These are phyloP conservation scores for Boechera stricta DNA, from an alignment of 345 rosid species.

Conservation along the genomic window DNA sequence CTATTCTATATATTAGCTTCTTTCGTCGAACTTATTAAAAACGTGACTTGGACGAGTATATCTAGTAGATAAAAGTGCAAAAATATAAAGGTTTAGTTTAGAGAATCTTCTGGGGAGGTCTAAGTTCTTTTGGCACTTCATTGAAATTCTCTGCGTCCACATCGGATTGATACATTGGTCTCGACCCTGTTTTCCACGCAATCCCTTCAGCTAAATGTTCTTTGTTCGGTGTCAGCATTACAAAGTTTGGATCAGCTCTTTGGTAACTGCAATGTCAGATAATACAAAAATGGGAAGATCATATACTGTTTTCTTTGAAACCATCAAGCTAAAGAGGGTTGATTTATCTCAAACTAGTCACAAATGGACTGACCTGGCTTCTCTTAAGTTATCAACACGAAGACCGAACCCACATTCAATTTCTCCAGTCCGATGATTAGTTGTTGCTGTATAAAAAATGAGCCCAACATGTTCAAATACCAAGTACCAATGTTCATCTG, in stretches of 20 bases:
- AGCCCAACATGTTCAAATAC: conserved; percentile 1
- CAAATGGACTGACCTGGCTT: conserved; percentile 67
- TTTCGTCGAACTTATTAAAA: conserved; percentile 2
- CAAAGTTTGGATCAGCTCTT: conserved; percentile 88
- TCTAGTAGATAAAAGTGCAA: background rate
- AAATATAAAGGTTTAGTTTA: conserved; percentile 21
- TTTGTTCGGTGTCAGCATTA: conserved; percentile 89
- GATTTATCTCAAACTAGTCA: background rate
- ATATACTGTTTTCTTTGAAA: background rate
- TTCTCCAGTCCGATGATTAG: conserved; percentile 58
- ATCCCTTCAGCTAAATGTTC: conserved; percentile 89
- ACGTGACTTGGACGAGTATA: background rate
- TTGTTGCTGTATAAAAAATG: conserved; percentile 62
- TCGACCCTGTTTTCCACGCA: conserved; percentile 67
- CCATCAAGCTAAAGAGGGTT: background rate
- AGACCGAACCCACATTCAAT: conserved; percentile 71
- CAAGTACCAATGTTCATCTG: background rate
- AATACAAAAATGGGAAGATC: background rate
- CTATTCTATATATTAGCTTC: background rate
- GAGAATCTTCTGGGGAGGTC: conserved; percentile 71
- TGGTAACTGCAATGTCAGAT: conserved; percentile 66
- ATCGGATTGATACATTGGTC: conserved; percentile 80
- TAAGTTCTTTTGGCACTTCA: conserved; percentile 66
- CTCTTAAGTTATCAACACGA: conserved; percentile 75
- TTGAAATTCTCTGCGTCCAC: conserved; percentile 72